Percentiles rank a stretch among this genome's conserved stretches.
These are phyloP conservation scores for Coemansia sp. DNA, from an alignment of 192 early-diverging fungal genomes.

Conservation along the genomic window DNA sequence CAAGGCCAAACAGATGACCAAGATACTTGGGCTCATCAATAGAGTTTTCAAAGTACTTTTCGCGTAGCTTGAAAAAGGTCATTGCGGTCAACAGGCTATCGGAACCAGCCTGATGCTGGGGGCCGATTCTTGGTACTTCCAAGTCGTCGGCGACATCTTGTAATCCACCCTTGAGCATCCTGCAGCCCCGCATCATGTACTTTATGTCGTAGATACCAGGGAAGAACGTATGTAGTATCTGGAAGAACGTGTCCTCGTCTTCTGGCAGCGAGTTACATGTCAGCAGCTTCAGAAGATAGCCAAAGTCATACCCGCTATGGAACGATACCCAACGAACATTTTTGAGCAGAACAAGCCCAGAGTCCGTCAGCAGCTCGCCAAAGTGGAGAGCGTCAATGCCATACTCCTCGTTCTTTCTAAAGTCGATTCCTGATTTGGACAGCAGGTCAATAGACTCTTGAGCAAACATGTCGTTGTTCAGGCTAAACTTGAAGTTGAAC, in stretches of 20 bases:
- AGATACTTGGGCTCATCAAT: conserved; percentile 94
- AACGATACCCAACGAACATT: conserved; percentile 98
- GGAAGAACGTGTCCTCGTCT: conserved; percentile 96
- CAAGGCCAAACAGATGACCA: conserved; percentile 54
- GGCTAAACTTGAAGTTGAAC: conserved; percentile 98
- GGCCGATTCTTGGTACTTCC: conserved; percentile 87
- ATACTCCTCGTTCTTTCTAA: conserved; percentile 92
- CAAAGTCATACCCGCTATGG: conserved; percentile 99
- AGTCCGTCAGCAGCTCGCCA: conserved; percentile 95
- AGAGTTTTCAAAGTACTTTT: conserved; percentile 93
- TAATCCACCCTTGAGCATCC: conserved; percentile 93
- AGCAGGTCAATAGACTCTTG: conserved; percentile 98
- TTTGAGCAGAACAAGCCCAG: conserved; percentile 91
- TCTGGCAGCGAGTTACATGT: conserved; percentile 88
- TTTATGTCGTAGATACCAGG: conserved; percentile 99
- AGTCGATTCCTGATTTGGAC: conserved; percentile 97
- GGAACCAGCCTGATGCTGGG: conserved; percentile 98
- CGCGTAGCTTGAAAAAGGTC: conserved; percentile 98
- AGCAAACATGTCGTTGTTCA: conserved; percentile 98
- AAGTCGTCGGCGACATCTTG: conserved; percentile 98
- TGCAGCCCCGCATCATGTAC: conserved; percentile 95
- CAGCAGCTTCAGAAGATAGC: conserved; percentile 93
- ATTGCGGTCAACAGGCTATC: conserved; percentile 94
- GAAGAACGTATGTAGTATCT: conserved; percentile 87
- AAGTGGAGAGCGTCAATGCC: conserved; percentile 96